These are phyloP conservation scores for Solanum stenotomum DNA, from an alignment of 257 asterid genomes.

Conservation along the genomic window DNA sequence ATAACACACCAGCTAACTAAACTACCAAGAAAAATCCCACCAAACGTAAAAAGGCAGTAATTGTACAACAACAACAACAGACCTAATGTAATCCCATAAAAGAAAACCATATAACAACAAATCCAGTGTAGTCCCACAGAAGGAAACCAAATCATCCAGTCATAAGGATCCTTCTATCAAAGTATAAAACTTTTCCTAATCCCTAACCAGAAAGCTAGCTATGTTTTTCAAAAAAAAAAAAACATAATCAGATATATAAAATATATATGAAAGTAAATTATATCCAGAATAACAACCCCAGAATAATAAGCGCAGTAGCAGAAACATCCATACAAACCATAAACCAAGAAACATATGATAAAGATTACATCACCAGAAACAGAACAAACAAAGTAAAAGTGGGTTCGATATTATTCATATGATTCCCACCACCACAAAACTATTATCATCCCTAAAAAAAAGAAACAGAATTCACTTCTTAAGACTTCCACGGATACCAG, in stretches of 20 bases:
- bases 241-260: not conserved
- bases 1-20: not conserved
- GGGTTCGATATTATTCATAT: not conserved
- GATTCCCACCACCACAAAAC: not conserved
- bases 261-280: not conserved
- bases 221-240: not conserved
- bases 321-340: not conserved
- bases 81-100: not conserved
- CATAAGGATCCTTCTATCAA: not conserved
- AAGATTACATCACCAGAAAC: not conserved
- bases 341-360: not conserved
- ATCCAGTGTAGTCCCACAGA: not conserved
- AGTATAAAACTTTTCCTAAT: not conserved
- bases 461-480: conserved; percentile 36
- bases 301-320: not conserved
- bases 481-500: conserved; percentile 78
- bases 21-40: not conserved
- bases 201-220: not conserved
- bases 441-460: not conserved
- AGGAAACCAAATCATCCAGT: not conserved
- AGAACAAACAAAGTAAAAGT: not conserved
- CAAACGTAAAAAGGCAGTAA: not conserved
- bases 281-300: not conserved
- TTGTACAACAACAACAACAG: not conserved
- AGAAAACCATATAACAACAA: not conserved